Evolutionary conservation across 371 early-diverging fungal genomes (phyloP).

Genomic region (Apophysomyces sp.): DNA sequence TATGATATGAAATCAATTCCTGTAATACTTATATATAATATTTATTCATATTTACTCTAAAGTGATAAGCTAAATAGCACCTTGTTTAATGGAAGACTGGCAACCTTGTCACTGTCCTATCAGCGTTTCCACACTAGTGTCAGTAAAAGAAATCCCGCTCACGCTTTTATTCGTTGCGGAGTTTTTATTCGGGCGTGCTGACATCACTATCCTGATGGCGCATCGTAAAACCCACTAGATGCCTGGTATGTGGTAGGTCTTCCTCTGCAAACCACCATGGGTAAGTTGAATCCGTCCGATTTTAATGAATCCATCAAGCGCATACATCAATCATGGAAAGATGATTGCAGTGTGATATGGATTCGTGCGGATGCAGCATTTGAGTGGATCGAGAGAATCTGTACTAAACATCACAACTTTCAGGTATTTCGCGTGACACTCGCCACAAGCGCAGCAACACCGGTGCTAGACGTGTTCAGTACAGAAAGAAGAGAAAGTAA

Average conservation of each 20-base stretch:
- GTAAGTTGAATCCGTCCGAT: conserved; percentile 5
- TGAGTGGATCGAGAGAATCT: background rate
- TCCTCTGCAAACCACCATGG: conserved; percentile 15
- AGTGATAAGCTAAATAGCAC: too few species aligned
- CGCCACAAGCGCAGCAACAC: conserved; percentile 98
- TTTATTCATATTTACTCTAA: too few species aligned
- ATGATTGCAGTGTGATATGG: background rate
- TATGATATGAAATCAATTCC: too few species aligned
- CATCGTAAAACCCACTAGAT: too few species aligned
- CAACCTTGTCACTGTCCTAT: too few species aligned
- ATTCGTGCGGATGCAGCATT: background rate
- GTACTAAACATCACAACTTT: background rate
- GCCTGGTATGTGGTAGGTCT: conserved; percentile 1
- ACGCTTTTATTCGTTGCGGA: too few species aligned
- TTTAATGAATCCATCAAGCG: conserved; percentile 4
- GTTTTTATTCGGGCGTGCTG: too few species aligned
- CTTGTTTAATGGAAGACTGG: too few species aligned
- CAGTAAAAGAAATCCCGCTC: too few species aligned
- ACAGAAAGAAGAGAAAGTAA: conserved; percentile 95
- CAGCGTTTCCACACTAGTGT: too few species aligned
- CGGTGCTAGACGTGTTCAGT: conserved; percentile 98
- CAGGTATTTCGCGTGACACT: conserved; percentile 96
- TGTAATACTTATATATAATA: too few species aligned
- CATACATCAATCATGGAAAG: conserved; percentile 12
- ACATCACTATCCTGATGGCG: too few species aligned